Conservation (phyloP, 768 basidiomycete genomes). For the Suillus luteus region DNA sequence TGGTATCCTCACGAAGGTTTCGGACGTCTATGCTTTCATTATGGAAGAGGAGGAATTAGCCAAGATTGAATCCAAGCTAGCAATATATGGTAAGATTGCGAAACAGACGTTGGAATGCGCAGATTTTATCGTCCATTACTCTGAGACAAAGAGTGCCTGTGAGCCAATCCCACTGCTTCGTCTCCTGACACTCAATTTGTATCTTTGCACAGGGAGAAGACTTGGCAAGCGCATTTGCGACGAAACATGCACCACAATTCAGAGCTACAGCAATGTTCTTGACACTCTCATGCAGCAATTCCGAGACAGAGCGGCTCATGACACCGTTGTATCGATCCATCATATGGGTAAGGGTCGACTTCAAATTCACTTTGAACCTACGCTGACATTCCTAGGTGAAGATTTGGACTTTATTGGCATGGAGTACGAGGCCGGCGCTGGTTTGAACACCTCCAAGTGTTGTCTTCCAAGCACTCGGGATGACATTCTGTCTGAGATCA, state of each 20-base stretch:
- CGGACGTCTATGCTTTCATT: too few relatives aligned
- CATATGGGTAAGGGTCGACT: neutral
- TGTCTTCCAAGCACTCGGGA: slow-evolving; percentile 20
- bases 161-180: neutral
- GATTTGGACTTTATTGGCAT: neutral
- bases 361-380: neutral
- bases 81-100: too few relatives aligned
- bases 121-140: slow-evolving; percentile 28
- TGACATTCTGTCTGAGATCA: slow-evolving; percentile 17
- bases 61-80: too few relatives aligned
- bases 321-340: neutral
- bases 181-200: slow-evolving; percentile 1
- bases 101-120: too few relatives aligned
- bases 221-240: slow-evolving; percentile 1
- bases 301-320: neutral
- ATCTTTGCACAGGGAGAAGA: neutral
- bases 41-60: too few relatives aligned
- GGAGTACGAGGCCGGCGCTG: neutral
- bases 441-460: slow-evolving; percentile 1
- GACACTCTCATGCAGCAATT: slow-evolving; percentile 11
- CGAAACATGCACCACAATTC: neutral
- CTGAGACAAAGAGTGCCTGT: slow-evolving; percentile 27
- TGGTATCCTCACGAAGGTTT: too few relatives aligned
- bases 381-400: neutral
- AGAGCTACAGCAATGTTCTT: neutral